Percentiles rank a stretch among this genome's conserved stretches.
phyloP scores from a whole-genome alignment of 2,329 filamentous ascomycete genomes.

The Aspergillus neoniger region DNA sequence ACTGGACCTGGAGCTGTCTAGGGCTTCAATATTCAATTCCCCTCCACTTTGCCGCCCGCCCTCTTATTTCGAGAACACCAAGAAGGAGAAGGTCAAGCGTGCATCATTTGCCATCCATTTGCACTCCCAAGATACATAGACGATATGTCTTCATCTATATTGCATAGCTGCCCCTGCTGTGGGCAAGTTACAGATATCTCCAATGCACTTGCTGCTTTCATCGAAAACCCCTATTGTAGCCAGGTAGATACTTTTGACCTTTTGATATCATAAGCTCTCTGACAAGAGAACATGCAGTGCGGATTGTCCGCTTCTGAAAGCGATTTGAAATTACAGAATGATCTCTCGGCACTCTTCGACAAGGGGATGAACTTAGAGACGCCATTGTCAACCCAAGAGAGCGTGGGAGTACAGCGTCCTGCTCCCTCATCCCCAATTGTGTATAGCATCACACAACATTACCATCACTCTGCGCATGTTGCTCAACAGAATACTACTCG shows the following conservation, averaged over 20 bases:
- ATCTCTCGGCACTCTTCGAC: constrained; percentile 77
- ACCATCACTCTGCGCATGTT: constrained; percentile 76
- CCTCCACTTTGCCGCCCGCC: not conserved
- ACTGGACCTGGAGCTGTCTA: not conserved
- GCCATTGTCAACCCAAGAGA: constrained; percentile 32
- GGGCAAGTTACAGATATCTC: constrained; percentile 41
- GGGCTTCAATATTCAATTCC: not conserved
- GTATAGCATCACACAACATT: constrained; percentile 80
- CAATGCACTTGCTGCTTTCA: constrained; percentile 37
- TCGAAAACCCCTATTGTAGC: constrained; percentile 42
- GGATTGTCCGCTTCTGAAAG: constrained; percentile 44
- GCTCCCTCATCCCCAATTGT: constrained; percentile 52
- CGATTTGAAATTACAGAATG: constrained; percentile 71
- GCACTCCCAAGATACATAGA: not conserved
- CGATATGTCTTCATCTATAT: constrained; percentile 40
- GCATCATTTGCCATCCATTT: not conserved
- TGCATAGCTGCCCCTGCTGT: constrained; percentile 44
- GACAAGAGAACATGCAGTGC: constrained; percentile 35
- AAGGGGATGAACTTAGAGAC: constrained; percentile 67
- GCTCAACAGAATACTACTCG: constrained; percentile 50
- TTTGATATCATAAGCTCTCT: constrained; percentile 24
- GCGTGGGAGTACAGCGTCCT: constrained; percentile 36
- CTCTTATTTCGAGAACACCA: not conserved
- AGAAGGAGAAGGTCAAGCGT: not conserved
- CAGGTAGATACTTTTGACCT: constrained; percentile 37